Evolutionary conservation across 2,329 filamentous ascomycete species (phyloP), one percentile per base, ranked within the genome.

Genomic region (Penicillium sp.): DNA sequence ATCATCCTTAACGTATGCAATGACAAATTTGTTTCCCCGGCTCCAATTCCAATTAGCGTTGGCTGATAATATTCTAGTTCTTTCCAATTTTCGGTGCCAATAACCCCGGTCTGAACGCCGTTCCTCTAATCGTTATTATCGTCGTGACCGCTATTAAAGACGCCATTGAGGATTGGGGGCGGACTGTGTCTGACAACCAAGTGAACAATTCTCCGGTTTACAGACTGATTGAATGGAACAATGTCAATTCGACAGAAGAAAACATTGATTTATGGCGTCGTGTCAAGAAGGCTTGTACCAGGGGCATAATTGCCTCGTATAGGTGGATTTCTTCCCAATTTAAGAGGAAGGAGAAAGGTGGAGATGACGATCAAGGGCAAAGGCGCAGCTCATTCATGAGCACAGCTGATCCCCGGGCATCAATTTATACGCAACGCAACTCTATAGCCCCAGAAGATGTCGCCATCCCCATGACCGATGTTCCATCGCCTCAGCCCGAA

Each of bases 151-250:
- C 91, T 28, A 84, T 97, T 73, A 99, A 97, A 75, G 94, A 99
- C 72, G 94, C 87, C 17, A 88, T 97, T 61, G 94, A 99, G 75
- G 94, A 99, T 76, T 97, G 91, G 80, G 84, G 94, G 65, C 84
- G 94, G 75, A 97, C 93, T 0, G 80, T 91, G 40, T 85, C 97
- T 41, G 94, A 99, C 71, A 96, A 88, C 61, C 89, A 96, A 67
- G 82, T 99, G 59, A 99, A 99, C 76, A 97, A 99, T 70, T 94
- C 94, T 2, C 90, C 92, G 0, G 90, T 97, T 10, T 93, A 99
- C 74, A 86, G 93, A 56, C 80, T 99, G 19, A 80, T 91, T 12
- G 88, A 92, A 60, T 97, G 90, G 87, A 83, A 88, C 63, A 99
- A 99, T 66, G 91, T 97, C 65, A 99, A 99, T 65, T 90, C 92